Evolutionary conservation across 2,329 filamentous ascomycete genomes (phyloP).

Genomic region (Penicillium corylophilum): DNA sequence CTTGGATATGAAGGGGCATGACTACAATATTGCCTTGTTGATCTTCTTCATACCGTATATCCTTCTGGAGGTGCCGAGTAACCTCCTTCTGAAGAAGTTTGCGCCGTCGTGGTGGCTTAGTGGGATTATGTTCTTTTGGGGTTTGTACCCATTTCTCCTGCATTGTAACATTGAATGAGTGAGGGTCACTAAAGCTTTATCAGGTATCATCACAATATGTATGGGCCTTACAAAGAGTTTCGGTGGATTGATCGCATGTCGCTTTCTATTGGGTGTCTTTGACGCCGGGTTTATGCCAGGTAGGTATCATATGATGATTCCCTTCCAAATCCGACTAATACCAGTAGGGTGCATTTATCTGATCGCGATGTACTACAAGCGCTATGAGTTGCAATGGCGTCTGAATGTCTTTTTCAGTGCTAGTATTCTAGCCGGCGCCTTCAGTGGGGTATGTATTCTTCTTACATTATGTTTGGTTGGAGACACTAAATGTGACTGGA

Average conservation of each 20-base stretch:
- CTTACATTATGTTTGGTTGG: not conserved
- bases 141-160: conserved; percentile 20
- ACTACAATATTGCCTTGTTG: conserved; percentile 46
- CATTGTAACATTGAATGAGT: not conserved
- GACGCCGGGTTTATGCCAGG: conserved; percentile 42
- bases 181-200: not conserved
- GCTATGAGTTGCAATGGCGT: conserved; percentile 43
- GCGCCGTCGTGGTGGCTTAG: conserved; percentile 44
- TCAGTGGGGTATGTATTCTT: conserved; percentile 34
- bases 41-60: conserved; percentile 51
- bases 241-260: conserved; percentile 37
- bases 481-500: not conserved
- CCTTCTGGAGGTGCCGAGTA: conserved; percentile 48
- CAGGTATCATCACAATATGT: conserved; percentile 45
- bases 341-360: conserved; percentile 31
- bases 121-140: conserved; percentile 44
- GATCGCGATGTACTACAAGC: conserved; percentile 40
- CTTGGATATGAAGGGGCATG: conserved; percentile 43
- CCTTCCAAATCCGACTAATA: not conserved
- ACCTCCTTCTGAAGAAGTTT: conserved; percentile 47
- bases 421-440: conserved; percentile 41
- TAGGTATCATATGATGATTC: conserved; percentile 7
- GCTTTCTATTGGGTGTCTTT: conserved; percentile 38
- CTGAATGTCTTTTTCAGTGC: conserved; percentile 36
- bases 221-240: conserved; percentile 44